phyloP scores from a whole-genome alignment of 306 rosid species.

The Dryas drummondii region DNA sequence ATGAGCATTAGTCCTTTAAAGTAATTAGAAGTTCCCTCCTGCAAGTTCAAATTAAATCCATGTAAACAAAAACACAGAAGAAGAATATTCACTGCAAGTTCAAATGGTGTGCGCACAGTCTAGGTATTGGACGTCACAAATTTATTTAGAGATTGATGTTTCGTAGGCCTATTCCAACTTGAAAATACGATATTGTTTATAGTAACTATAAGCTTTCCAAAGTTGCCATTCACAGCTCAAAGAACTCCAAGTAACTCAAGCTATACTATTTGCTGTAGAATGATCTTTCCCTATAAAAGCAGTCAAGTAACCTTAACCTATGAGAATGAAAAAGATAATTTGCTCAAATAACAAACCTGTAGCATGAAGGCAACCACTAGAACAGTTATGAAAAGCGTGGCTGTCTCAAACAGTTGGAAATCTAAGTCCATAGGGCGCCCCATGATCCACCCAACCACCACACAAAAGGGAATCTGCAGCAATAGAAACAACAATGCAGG shows the following conservation, averaged over 20 bases:
- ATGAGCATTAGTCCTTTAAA: conserved; percentile 85
- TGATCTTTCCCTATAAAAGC: not conserved
- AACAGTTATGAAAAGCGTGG: conserved; percentile 66
- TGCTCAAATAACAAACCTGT: conserved; percentile 54
- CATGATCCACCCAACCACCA: conserved; percentile 67
- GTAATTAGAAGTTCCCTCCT: conserved; percentile 92
- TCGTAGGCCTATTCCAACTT: not conserved
- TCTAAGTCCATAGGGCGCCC: conserved; percentile 74
- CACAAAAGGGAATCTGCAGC: conserved; percentile 86
- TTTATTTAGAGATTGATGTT: not conserved
- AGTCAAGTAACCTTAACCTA: not conserved
- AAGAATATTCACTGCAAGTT: not conserved
- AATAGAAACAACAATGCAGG: not conserved
- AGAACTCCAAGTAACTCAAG: not conserved
- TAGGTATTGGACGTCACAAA: not conserved
- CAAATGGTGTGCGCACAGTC: not conserved
- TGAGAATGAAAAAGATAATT: not conserved
- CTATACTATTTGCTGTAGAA: not conserved
- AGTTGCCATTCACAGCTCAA: not conserved
- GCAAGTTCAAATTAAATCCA: conserved; percentile 26
- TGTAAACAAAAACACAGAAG: not conserved
- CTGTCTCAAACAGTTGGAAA: conserved; percentile 88
- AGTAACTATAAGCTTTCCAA: not conserved
- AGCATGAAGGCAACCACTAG: conserved; percentile 82
- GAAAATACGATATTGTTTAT: not conserved